Conservation (phyloP, 1,139 yeast species). For the Blastobotrys aristatus region DNA sequence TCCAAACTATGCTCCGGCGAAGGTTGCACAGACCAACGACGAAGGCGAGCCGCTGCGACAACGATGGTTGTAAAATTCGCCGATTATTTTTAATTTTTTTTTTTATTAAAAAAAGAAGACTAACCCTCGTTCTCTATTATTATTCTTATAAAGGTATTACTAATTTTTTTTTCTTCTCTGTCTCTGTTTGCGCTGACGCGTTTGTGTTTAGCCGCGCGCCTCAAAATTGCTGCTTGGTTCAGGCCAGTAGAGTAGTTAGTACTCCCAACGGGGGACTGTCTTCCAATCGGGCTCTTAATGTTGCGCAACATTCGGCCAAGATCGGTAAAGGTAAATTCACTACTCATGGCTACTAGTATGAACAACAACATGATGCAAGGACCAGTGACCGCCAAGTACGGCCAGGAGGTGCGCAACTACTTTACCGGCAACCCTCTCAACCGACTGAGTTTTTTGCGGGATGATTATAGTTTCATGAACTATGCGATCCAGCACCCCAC, state of each 20-base stretch:
- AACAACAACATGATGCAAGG: too few species aligned
- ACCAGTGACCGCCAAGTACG: conserved; percentile 20
- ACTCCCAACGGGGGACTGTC: too few species aligned
- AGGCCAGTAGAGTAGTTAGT: too few species aligned
- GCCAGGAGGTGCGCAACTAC: conserved; percentile 18
- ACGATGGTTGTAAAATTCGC: conserved; percentile 12
- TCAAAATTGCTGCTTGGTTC: too few species aligned
- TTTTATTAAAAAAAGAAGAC: too few species aligned
- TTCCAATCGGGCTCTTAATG: too few species aligned
- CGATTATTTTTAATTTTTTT: neutral
- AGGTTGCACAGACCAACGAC: conserved; percentile 3
- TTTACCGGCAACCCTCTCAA: conserved; percentile 41
- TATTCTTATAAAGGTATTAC: neutral
- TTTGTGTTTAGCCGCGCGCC: too few species aligned
- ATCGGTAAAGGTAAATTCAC: too few species aligned
- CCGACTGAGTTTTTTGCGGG: conserved; percentile 73
- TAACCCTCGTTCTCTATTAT: neutral
- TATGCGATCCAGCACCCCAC: conserved; percentile 47
- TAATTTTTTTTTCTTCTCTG: neutral
- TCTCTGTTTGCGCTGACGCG: too few species aligned
- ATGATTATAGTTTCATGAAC: conserved; percentile 55
- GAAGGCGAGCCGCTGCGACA: conserved; percentile 1
- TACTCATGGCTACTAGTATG: too few species aligned
- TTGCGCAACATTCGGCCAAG: too few species aligned
- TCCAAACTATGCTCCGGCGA: conserved; percentile 9